phyloP scores from a whole-genome alignment of 2,329 filamentous ascomycete species.

The Hypoxylon sp. region DNA sequence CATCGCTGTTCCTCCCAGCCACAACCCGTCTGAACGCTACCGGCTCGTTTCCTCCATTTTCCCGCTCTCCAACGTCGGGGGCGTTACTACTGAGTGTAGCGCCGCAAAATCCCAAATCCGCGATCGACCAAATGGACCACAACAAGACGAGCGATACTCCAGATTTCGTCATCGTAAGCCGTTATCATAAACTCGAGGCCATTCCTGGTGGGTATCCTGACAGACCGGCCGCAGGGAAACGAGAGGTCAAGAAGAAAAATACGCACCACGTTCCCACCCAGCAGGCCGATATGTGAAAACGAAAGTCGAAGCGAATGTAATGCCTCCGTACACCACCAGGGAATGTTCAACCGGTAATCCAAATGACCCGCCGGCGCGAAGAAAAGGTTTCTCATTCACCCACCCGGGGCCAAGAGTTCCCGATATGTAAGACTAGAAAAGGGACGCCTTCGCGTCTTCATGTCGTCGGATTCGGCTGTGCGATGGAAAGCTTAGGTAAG shows the following conservation, averaged over 20 bases:
- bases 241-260: slow-evolving; percentile 14
- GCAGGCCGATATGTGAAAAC: slow-evolving; percentile 8
- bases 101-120: slow-evolving; percentile 9
- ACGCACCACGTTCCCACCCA: slow-evolving; percentile 4
- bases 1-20: slow-evolving; percentile 3
- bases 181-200: slow-evolving; percentile 25
- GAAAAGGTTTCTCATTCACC: slow-evolving; percentile 7
- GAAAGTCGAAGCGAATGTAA: slow-evolving; percentile 3
- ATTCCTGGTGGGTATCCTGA: slow-evolving; percentile 13
- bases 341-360: slow-evolving; percentile 11
- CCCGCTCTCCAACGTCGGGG: slow-evolving; percentile 2
- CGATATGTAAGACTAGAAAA: slow-evolving; percentile 1
- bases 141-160: slow-evolving; percentile 31
- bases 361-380: neutral
- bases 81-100: neutral
- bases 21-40: slow-evolving; percentile 8
- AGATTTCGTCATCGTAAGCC: slow-evolving; percentile 31
- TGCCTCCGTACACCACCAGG: slow-evolving; percentile 11
- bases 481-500: slow-evolving; percentile 3
- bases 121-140: slow-evolving; percentile 34
- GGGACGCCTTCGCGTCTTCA: slow-evolving; percentile 18
- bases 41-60: neutral
- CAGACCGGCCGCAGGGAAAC: slow-evolving; percentile 13
- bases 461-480: slow-evolving; percentile 14
- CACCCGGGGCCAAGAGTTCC: slow-evolving; percentile 1